Percentiles rank a stretch among this genome's conserved stretches.
These are phyloP conservation scores for Solanum chilense DNA, from an alignment of 257 asterid genomes.

Conservation along the genomic window DNA sequence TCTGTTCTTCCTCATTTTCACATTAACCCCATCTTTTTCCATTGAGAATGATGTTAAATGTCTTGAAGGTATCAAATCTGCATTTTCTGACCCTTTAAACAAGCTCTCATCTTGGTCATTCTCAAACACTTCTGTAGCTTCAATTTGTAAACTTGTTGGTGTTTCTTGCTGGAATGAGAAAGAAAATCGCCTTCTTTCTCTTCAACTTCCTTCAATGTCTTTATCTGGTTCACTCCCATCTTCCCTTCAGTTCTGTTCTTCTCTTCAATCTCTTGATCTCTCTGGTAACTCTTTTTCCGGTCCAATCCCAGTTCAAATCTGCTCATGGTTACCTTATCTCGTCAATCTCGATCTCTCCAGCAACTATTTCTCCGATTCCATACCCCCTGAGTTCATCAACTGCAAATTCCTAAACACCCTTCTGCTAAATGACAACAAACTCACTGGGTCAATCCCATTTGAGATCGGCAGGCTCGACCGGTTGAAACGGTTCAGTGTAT, in stretches of 20 bases:
- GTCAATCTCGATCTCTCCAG: constrained; percentile 11
- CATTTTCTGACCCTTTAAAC: constrained; percentile 39
- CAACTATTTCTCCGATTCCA: constrained; percentile 1
- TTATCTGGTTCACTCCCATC: constrained; percentile 40
- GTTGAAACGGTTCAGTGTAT: constrained; percentile 31
- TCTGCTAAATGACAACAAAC: neutral
- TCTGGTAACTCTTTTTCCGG: constrained; percentile 11
- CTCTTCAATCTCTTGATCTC: constrained; percentile 11
- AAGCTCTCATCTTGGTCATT: constrained; percentile 38
- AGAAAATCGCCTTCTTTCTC: constrained; percentile 31
- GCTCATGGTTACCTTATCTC: constrained; percentile 16
- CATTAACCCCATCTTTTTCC: neutral
- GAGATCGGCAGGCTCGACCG: constrained; percentile 27
- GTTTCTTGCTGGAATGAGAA: constrained; percentile 67
- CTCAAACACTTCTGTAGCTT: constrained; percentile 29
- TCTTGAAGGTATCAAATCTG: constrained; percentile 24
- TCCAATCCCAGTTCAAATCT: constrained; percentile 10
- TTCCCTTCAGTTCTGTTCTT: constrained; percentile 34
- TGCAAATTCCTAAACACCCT: constrained; percentile 11
- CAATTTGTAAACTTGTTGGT: constrained; percentile 42
- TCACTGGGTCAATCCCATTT: constrained; percentile 37
- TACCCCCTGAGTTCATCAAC: neutral
- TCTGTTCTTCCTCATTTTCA: neutral
- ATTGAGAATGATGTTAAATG: constrained; percentile 52
- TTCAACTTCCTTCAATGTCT: constrained; percentile 28